These are phyloP conservation scores for Xylaria castorea DNA, from an alignment of 495 filamentous ascomycete species.

Conservation along the genomic window DNA sequence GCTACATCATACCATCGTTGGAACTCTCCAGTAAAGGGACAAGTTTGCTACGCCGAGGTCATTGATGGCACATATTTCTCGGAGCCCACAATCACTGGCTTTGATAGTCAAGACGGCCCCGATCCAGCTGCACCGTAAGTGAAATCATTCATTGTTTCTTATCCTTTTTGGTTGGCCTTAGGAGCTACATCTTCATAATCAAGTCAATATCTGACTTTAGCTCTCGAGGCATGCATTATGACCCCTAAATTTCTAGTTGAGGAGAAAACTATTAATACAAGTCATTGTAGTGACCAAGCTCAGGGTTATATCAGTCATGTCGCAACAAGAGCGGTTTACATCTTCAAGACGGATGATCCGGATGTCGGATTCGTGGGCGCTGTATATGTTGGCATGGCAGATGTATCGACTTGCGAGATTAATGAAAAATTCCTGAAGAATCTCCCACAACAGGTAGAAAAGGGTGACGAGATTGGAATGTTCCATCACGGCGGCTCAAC, in stretches of 20 bases:
- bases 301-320: conserved; percentile 60
- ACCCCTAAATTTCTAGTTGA: conserved; percentile 13
- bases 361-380: conserved; percentile 61
- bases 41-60: conserved; percentile 52
- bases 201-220: conserved; percentile 8
- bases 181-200: conserved; percentile 16
- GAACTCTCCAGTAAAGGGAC: conserved; percentile 62
- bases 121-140: conserved; percentile 38
- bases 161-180: conserved; percentile 3
- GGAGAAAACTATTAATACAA: conserved; percentile 12
- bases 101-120: conserved; percentile 34
- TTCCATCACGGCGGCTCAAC: conserved; percentile 68
- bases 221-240: conserved; percentile 13
- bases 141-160: conserved; percentile 16
- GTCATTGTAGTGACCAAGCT: conserved; percentile 22
- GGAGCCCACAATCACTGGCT: conserved; percentile 57
- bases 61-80: conserved; percentile 65
- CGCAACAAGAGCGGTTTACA: conserved; percentile 59
- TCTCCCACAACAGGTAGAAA: conserved; percentile 55
- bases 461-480: conserved; percentile 66
- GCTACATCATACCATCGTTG: conserved; percentile 65
- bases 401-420: conserved; percentile 64
- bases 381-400: conserved; percentile 64
- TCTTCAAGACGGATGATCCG: conserved; percentile 62
- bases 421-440: conserved; percentile 43